These are phyloP conservation scores for Boletus holoroseus DNA, from an alignment of 1,284 basidiomycete genomes.

Conservation along the genomic window DNA sequence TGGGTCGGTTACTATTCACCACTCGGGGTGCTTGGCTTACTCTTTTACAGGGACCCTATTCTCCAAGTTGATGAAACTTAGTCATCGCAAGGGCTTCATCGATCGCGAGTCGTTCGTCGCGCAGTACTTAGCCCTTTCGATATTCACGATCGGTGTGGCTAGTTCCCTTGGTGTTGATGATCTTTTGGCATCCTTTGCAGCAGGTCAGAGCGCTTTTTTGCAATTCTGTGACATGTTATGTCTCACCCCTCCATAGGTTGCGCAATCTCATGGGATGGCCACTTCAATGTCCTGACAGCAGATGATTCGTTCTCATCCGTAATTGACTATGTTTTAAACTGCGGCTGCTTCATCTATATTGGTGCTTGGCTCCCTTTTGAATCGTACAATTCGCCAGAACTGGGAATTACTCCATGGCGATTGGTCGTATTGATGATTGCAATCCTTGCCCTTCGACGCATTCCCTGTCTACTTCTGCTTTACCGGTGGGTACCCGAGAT, in stretches of 20 bases:
- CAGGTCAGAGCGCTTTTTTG: constrained; percentile 46
- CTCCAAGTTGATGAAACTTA: constrained; percentile 77
- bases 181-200: constrained; percentile 86
- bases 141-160: constrained; percentile 76
- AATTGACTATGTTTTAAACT: constrained; percentile 82
- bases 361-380: constrained; percentile 85
- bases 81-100: constrained; percentile 70
- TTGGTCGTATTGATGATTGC: constrained; percentile 61
- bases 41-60: constrained; percentile 55
- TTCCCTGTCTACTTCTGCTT: constrained; percentile 68
- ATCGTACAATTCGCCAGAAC: constrained; percentile 53
- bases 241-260: constrained; percentile 44
- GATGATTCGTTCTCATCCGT: constrained; percentile 84
- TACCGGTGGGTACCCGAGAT: constrained; percentile 87
- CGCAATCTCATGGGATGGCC: constrained; percentile 92
- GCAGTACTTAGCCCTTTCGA: constrained; percentile 80
- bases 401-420: constrained; percentile 72
- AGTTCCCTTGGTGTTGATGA: constrained; percentile 81
- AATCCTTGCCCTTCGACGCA: constrained; percentile 68
- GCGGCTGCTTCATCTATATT: constrained; percentile 84
- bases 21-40: not conserved
- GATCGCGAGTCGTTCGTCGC: constrained; percentile 91
- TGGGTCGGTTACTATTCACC: constrained; percentile 45
- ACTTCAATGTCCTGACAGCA: constrained; percentile 83
- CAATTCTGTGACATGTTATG: not conserved